A percentile compares a stretch with the other conserved stretches of the same genome.
Evolutionary conservation across 2,329 filamentous ascomycete species (phyloP).

Genomic region (Clarireedia sp.): DNA sequence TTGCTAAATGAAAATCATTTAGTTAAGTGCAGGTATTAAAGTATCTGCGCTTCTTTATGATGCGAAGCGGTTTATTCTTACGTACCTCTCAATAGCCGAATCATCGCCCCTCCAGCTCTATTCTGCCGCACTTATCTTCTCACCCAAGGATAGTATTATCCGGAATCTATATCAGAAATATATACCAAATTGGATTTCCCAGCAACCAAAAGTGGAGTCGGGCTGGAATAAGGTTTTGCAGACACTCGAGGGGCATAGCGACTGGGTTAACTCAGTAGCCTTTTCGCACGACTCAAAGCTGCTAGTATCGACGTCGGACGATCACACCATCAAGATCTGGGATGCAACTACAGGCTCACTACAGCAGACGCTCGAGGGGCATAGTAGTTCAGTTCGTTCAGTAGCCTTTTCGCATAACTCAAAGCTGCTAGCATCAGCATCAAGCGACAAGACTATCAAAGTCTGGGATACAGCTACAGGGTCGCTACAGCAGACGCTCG

Average conservation of each 20-base stretch:
- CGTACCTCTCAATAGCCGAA: background rate
- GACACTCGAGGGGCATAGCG: background rate
- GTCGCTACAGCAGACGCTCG: too few relatives aligned
- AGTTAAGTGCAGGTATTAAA: too few relatives aligned
- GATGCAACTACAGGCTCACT: slow-evolving; percentile 3
- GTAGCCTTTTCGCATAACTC: background rate
- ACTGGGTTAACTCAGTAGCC: background rate
- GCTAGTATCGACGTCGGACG: background rate
- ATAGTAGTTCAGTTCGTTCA: background rate
- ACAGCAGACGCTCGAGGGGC: background rate
- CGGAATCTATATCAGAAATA: background rate
- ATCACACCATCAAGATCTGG: slow-evolving; percentile 3
- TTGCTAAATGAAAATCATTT: too few relatives aligned
- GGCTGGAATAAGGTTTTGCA: background rate
- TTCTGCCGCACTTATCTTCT: background rate
- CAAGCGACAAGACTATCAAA: background rate
- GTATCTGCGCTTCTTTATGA: background rate
- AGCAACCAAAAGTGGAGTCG: background rate
- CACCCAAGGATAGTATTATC: background rate
- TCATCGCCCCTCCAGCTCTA: background rate
- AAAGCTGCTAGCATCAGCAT: background rate
- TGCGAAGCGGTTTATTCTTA: background rate
- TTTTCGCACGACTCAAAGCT: background rate
- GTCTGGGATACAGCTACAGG: background rate
- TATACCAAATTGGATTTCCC: background rate